Evolutionary conservation across 805 yeast genomes (phyloP), one percentile per base, ranked within the genome.

Genomic region (Kluyveromyces dobzhanskii): DNA sequence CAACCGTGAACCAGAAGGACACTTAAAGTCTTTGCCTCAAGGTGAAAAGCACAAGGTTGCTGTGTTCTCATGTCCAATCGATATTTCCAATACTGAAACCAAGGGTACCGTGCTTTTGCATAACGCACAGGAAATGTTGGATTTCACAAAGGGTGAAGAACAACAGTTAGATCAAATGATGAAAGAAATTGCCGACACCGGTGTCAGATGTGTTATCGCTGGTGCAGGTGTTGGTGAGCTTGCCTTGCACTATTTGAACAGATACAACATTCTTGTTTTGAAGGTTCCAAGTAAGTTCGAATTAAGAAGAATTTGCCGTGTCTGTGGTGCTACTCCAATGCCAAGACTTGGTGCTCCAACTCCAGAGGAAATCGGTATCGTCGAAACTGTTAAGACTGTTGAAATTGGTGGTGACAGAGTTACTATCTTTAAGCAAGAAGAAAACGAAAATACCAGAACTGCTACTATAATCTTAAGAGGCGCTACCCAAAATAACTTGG

Each of bases 361-460:
- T 66, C 90, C 95, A 16, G 95, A 88, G 55, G 97, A 90, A 64
- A 75, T 85, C 70, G 98, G 98, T 40, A 57, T 72, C 31, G 75
- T 92, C 44, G 98, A 90, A 58, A 62, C 80, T 23, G 90, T 92
- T 37, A 94, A 85, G 66, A 82, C 95, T 17, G 76, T 75, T 53
- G 98, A 92, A 68, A 86, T 92, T 58, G 98, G 98, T 48, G 96
- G 97, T 39, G 97, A 92, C 65, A 77, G 96, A 61, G 97, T 92
- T 28, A 90, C 97, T 8, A 74, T 92, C 23, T 88, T 92, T 70
- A 75, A 85, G 59, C 98, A 92, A 65, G 76, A 72, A 46, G 62
- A 66, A 25, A 63, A 63, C 23, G 76, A 69, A 46, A 55, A 59
- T 32, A 80, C 95, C 19, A 73, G 84, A 51, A 92, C 98, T 3